phyloP scores from a whole-genome alignment of 208 protist species.

The Acanthamoeba healyi region DNA sequence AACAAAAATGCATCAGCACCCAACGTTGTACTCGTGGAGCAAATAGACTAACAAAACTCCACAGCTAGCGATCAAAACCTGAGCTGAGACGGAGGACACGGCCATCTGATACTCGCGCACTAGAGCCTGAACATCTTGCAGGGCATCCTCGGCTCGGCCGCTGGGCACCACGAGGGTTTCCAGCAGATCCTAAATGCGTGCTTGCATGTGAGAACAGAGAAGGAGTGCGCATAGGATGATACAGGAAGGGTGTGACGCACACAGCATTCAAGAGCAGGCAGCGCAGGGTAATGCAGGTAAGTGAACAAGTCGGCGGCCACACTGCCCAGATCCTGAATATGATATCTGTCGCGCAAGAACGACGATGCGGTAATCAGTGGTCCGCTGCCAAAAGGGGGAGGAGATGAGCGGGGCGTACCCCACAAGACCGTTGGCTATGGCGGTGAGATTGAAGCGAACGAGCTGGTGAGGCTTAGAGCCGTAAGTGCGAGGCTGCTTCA shows the following conservation, averaged over 20 bases:
- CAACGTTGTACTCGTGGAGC: not conserved
- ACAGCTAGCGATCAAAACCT: not conserved
- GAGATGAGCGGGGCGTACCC: not conserved
- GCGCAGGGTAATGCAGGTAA: constrained; percentile 20
- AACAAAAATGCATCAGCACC: too few relatives aligned
- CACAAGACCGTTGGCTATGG: not conserved
- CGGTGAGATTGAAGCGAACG: not conserved
- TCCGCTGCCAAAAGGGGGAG: not conserved
- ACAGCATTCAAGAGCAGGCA: constrained; percentile 12
- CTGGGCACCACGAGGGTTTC: constrained; percentile 3
- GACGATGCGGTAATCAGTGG: not conserved
- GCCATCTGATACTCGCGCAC: not conserved
- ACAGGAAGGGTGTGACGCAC: not conserved
- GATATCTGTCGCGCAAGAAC: not conserved
- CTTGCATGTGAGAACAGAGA: not conserved
- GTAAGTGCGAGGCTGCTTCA: constrained; percentile 62
- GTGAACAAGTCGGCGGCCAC: constrained; percentile 1
- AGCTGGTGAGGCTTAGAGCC: constrained; percentile 33
- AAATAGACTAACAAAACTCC: not conserved
- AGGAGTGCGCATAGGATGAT: not conserved
- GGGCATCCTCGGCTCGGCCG: not conserved
- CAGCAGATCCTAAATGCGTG: not conserved
- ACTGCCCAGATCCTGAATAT: not conserved
- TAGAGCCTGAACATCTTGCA: not conserved
- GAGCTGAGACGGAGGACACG: not conserved